Evolutionary conservation across 805 yeast genomes (phyloP).

Genomic region (Lachancea nothofagi): DNA sequence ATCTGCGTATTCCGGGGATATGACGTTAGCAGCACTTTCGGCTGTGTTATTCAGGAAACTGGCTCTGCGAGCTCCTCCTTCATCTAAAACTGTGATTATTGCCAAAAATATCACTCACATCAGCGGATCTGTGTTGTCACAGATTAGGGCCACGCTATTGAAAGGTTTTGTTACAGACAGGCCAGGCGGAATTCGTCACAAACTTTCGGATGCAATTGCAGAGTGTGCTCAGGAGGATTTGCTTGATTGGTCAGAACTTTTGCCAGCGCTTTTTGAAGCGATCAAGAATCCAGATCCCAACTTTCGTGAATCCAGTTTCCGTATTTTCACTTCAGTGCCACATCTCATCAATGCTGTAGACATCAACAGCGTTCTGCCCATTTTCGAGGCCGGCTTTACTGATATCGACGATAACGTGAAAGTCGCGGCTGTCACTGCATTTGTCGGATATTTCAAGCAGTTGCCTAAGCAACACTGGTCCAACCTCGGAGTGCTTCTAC

Average conservation of each 20-base stretch:
- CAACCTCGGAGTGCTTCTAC: conserved; percentile 68
- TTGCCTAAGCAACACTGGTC: conserved; percentile 79
- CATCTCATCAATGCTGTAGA: conserved; percentile 60
- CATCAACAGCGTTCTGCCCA: conserved; percentile 51
- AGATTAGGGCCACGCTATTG: conserved; percentile 60
- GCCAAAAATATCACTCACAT: conserved; percentile 75
- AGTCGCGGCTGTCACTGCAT: conserved; percentile 87
- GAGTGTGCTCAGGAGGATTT: conserved; percentile 75
- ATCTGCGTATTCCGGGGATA: conserved; percentile 57
- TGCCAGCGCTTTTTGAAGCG: conserved; percentile 70
- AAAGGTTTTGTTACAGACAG: conserved; percentile 68
- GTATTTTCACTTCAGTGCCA: conserved; percentile 83
- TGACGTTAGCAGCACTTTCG: conserved; percentile 59
- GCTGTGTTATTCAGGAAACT: conserved; percentile 88
- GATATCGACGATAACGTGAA: conserved; percentile 79
- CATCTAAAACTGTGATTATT: conserved; percentile 50
- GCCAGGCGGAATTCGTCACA: conserved; percentile 78
- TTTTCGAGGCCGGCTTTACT: conserved; percentile 75
- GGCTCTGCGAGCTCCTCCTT: conserved; percentile 71
- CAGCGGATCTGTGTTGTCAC: conserved; percentile 49
- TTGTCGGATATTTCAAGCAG: conserved; percentile 80
- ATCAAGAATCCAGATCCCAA: conserved; percentile 50
- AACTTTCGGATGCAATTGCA: conserved; percentile 88
- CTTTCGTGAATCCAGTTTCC: conserved; percentile 83
- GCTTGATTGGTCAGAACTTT: conserved; percentile 68